These are phyloP conservation scores for Hypsizygus marmoreus DNA, from an alignment of 768 basidiomycete species.

Conservation along the genomic window DNA sequence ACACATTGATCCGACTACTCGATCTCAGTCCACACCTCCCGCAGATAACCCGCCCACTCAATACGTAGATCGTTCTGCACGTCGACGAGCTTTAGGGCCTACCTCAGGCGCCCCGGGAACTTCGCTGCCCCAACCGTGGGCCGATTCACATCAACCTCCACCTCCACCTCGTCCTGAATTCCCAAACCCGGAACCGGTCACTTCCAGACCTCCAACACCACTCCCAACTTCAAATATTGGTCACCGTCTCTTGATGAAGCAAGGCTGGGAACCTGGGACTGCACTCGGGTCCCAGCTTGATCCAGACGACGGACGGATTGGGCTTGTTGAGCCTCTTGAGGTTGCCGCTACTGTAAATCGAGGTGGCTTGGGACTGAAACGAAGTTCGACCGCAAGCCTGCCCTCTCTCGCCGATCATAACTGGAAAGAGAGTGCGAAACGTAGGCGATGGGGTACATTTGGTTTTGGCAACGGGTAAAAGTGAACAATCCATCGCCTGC, in stretches of 20 bases:
- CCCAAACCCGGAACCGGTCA: conserved; percentile 22
- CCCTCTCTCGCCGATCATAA: conserved; percentile 19
- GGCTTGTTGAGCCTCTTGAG: conserved; percentile 60
- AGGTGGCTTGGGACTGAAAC: conserved; percentile 56
- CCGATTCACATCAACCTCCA: conserved; percentile 14
- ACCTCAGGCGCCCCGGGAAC: conserved; percentile 57
- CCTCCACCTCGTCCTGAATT: conserved; percentile 24
- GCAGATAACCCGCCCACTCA: conserved; percentile 15
- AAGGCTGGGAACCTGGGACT: conserved; percentile 76
- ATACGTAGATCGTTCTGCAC: conserved; percentile 74
- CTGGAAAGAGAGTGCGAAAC: conserved; percentile 45
- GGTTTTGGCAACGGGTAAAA: conserved; percentile 1
- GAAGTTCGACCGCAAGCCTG: conserved; percentile 20
- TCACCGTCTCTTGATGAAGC: conserved; percentile 65
- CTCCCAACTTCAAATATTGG: conserved; percentile 64
- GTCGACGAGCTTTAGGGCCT: conserved; percentile 61
- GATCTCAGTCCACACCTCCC: conserved; percentile 15
- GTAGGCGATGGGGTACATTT: conserved; percentile 38
- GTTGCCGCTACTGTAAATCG: conserved; percentile 43
- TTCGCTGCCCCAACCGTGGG: conserved; percentile 18
- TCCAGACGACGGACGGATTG: conserved; percentile 34
- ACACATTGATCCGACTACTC: conserved; percentile 33
- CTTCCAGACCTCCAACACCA: conserved; percentile 48
- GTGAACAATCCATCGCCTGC: background rate
- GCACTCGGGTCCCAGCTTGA: conserved; percentile 43